Evolutionary conservation across 192 early-diverging fungal species (phyloP), one percentile per base, ranked within the genome.

Genomic region (Dispira parvispora): DNA sequence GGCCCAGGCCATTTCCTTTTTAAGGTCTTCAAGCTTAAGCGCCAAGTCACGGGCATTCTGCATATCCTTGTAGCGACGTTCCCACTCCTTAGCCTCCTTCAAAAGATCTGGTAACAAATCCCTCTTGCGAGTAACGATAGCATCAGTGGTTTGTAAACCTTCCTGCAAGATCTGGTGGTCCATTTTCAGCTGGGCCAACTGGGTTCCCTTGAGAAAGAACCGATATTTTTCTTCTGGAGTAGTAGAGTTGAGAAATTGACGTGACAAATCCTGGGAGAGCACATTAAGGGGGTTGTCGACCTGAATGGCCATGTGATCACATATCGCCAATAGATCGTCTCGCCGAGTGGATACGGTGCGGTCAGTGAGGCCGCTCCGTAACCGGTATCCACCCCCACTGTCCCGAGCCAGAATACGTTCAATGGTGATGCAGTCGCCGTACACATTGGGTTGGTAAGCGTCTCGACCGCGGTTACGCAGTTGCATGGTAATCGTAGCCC

Each of bases 251-350:
- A 98, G 75, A 57, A 99, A 97, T 73, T 86, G 83, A 26, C 89
- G 80, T 10, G 96, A 94, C 8, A 87, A 84, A 61, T 97, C 96
- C 64, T 99, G 96, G 1, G 86, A 90, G 11, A 99, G 82, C 16
- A 96, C 83, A 62, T 88, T 89, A 67, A 99, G 78, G 11, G 96
- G 93, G 62, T 99, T 99, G 68, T 89, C 87, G 43, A 97, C 84
- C 63, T 90, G 82, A 46, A 99, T 94, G 8, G 79, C 81, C 82
- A 95, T 85, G 65, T 91, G 84, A 68, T 96, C 94, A 25, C 77
- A 80, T 43, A 98, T 90, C 0, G 82, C 79, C 3, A 74, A 72
- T 2, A 98, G 80, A 13, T 94, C 93, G 57, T 94, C 88, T 50
- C 85, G 82, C 62, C 82, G 88, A n/a, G 69, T 85, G 8, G 88